Evolutionary conservation across 2,329 filamentous ascomycete genomes (phyloP), one percentile per base, ranked within the genome.

Genomic region (Aspergillus bombycis): DNA sequence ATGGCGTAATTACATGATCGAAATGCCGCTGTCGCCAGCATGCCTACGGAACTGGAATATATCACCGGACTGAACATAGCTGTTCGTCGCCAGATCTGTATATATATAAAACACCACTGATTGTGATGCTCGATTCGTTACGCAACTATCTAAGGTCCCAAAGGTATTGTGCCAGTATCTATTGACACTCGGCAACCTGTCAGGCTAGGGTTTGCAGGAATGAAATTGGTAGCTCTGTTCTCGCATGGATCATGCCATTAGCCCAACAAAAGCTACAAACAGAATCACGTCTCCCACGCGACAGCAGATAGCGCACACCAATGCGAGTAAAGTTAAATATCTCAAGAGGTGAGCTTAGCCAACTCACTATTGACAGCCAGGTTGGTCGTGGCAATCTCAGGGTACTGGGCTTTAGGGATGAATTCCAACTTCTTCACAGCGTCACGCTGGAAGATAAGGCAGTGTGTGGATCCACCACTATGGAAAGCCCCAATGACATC

Each of bases 381-480:
- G 14, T 52, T 52, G 19, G n/a, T 30, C 0, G 48, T 32, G 14
- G 48, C 48, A 3, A 52, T 32, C 28, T 52, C 48, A 4, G 48
- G 48, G 48, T 52, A 52, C 30, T 52, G 48, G 21, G 48, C 48
- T 5, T 52, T 52, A 9, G 48, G 48, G 7, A 32, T 52, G 28
- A 52, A 52, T 10, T 52, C 1, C 48, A 52, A 3, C 48, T n/a
- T 19, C 11, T 30, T 52, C 2, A n/a, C 28, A 14, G n/a, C 12
- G 1, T 58, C 21, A 38, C 58, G 46, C 19, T 60, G 12, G n/a
- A 60, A 60, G n/a, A 60, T 19, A n/a, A 60, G 48, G 26, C 58
- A 60, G 48, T 60, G 58, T 14, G 58, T 60, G 14, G 58, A 60
- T 21, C 58, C 58, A 21, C 58, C 58, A n/a, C 58, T 52, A 54